Percentiles rank a stretch among this genome's conserved stretches.
phyloP scores from a whole-genome alignment of 805 yeast genomes.

The Spathaspora arborariae region DNA sequence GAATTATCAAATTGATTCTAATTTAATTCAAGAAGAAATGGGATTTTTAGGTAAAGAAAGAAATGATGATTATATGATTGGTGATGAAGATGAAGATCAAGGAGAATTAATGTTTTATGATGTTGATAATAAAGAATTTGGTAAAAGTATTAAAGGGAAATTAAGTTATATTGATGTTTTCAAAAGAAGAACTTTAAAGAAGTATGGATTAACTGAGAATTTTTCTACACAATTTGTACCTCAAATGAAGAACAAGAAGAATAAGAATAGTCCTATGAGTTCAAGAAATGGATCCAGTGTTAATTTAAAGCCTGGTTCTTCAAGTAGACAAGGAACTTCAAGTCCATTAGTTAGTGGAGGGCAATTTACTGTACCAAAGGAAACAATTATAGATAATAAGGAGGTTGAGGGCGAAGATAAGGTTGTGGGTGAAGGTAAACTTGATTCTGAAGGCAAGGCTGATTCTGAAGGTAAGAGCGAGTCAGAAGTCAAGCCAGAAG shows the following conservation, averaged over 20 bases:
- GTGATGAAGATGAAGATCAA: constrained; percentile 43
- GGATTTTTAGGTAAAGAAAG: constrained; percentile 37
- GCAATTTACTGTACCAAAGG: constrained; percentile 34
- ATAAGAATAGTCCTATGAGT: too few species aligned
- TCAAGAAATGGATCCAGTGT: constrained; percentile 7
- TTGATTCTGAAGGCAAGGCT: neutral
- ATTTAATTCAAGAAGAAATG: constrained; percentile 24
- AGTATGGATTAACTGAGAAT: constrained; percentile 34
- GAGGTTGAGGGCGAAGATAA: too few species aligned
- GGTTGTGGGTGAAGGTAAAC: too few species aligned
- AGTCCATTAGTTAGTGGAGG: constrained; percentile 23
- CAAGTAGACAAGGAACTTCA: too few species aligned
- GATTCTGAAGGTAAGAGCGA: constrained; percentile 1
- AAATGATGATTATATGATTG: constrained; percentile 39
- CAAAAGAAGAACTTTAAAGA: constrained; percentile 39
- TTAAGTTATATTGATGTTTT: constrained; percentile 40
- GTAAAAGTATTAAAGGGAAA: constrained; percentile 24
- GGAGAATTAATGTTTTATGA: constrained; percentile 41
- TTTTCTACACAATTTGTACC: constrained; percentile 36
- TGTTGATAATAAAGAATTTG: constrained; percentile 34
- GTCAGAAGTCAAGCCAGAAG: too few species aligned
- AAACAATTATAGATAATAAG: constrained; percentile 37
- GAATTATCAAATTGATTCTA: constrained; percentile 36
- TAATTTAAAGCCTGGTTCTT: constrained; percentile 5
- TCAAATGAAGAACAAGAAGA: constrained; percentile 8